Conservation (phyloP, 768 basidiomycete species). For the Tylopilus rubrobrunneus region DNA sequence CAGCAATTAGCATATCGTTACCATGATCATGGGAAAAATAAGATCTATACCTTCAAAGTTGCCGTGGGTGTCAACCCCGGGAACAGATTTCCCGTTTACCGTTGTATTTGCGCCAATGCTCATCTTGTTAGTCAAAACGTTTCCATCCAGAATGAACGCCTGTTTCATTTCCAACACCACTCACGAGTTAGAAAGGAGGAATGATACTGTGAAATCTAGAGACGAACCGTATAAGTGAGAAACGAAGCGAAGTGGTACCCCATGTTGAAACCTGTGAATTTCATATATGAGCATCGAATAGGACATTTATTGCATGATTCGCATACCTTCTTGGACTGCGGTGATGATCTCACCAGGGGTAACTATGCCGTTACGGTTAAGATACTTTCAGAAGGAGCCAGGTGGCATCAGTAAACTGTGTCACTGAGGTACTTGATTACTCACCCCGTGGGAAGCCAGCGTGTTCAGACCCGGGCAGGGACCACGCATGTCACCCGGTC, state of each 20-base stretch:
- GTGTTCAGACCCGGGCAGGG: conserved; percentile 25
- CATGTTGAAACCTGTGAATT: conserved; percentile 21
- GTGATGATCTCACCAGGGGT: conserved; percentile 20
- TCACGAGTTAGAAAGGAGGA: neutral
- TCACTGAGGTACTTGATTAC: neutral
- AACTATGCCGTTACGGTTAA: conserved; percentile 13
- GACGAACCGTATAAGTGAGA: conserved; percentile 15
- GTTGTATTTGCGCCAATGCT: conserved; percentile 22
- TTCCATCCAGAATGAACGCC: conserved; percentile 23
- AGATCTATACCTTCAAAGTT: conserved; percentile 17
- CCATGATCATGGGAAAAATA: neutral
- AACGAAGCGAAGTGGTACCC: conserved; percentile 9
- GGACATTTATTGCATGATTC: neutral
- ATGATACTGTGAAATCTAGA: neutral
- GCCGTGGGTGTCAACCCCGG: conserved; percentile 19
- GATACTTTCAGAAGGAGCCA: conserved; percentile 8
- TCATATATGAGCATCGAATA: neutral
- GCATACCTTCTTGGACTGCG: conserved; percentile 19
- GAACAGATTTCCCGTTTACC: neutral
- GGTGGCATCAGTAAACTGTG: neutral
- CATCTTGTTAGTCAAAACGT: conserved; percentile 25
- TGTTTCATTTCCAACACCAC: neutral
- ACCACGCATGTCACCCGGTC: conserved; percentile 19
- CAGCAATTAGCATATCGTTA: neutral
- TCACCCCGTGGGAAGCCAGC: conserved; percentile 22